These are phyloP conservation scores for Beauveria sp. DNA, from an alignment of 2,329 filamentous ascomycete genomes.

Conservation along the genomic window DNA sequence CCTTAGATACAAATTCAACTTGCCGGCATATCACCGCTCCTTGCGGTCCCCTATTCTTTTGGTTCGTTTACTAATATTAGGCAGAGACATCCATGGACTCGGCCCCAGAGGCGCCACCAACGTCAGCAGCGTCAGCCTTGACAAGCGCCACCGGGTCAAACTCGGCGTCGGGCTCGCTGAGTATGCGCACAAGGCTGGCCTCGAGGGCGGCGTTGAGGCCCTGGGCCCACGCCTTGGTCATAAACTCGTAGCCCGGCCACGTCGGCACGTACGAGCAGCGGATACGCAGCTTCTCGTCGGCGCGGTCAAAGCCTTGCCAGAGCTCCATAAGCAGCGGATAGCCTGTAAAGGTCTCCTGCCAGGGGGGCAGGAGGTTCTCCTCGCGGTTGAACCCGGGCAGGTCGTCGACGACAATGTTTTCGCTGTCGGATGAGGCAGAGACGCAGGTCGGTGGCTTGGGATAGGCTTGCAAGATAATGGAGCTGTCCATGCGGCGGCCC, in stretches of 20 bases:
- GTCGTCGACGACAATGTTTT: neutral
- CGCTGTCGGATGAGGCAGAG: neutral
- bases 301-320: conserved; percentile 2
- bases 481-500: conserved; percentile 11
- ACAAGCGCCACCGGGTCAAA: conserved; percentile 2
- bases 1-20: neutral
- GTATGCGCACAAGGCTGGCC: conserved; percentile 7
- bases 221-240: conserved; percentile 6
- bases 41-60: neutral
- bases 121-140: neutral
- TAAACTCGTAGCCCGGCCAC: conserved; percentile 10
- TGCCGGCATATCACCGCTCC: neutral
- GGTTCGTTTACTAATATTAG: neutral
- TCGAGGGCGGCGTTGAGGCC: conserved; percentile 9
- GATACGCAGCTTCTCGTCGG: conserved; percentile 7
- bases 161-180: conserved; percentile 4
- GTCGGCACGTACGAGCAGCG: conserved; percentile 5
- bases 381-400: conserved; percentile 13
- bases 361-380: conserved; percentile 11
- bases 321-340: conserved; percentile 9
- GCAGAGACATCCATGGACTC: conserved; percentile 2
- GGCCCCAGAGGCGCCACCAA: neutral
- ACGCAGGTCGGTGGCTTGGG: neutral
- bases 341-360: conserved; percentile 11
- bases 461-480: conserved; percentile 11